Base-by-base conservation (phyloP, 495 filamentous ascomycete species). In the Margaritispora aquatica region DNA sequence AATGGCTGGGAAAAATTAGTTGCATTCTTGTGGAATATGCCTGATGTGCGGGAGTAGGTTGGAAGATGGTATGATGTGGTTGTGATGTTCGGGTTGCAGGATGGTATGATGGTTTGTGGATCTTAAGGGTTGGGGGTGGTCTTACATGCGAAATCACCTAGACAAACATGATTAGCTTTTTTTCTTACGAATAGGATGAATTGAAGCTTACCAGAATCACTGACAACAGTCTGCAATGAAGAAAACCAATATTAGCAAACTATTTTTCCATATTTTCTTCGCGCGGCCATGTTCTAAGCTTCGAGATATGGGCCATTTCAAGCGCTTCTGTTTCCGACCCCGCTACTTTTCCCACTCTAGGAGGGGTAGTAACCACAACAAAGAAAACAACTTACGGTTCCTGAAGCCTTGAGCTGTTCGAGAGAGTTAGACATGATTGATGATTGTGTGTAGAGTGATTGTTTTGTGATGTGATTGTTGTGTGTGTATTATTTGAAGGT, bases 371-470 rank as follows among this genome's bases (percentile, higher is more conserved):
- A 8, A 44, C 7, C 17, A 9, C 17, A 13, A 20, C 44, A 44
- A 34, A 48, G 63, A 58, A 55, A 60, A 59, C 1, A 59, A 88
- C 90, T 73, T 81, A 95, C 90, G 65, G 94, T 98, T 84, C 94
- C 95, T 70, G 88, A 77, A 75, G 88, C 86, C 81, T 98, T 98
- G 68, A 98, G 83, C 79, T 97, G 92, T 68, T 97, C 94, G 61
- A 98, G 85, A 76, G 93, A 90, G 75, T 71, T 86, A 69, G 88
- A 73, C 90, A 96, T 96, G 63, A 67, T 86, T 57, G 29, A 13
- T 34, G 29, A 34, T 34, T 34, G 29, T 61, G 34, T 58, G 20
- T n/a, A 11, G 8, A 22, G 54, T 47, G 56, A 57, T 60, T 63
- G 51, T 65, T 60, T 60, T 63, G 51, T 65, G 19, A 50, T 10